Evolutionary conservation across 2,329 filamentous ascomycete genomes (phyloP), one percentile per base, ranked within the genome.

Genomic region (Ophiostoma himal-ulmi): DNA sequence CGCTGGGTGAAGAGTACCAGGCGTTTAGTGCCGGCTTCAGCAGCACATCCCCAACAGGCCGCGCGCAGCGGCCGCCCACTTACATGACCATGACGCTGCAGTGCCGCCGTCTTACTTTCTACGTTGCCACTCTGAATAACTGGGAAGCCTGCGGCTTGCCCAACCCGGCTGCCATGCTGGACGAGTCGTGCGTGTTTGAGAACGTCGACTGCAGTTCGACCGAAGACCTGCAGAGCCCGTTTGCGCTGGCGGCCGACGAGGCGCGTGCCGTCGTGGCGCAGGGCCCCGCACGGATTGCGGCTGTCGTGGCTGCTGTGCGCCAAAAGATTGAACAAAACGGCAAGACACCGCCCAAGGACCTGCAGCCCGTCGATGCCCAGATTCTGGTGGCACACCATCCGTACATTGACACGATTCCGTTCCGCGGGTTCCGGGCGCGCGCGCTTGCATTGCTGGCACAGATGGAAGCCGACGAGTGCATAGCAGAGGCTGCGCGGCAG

Each of bases 81-180:
- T 22, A 26, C 20, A 39, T 65, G 62, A 54, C 34, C 62, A 71
- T 75, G 54, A 70, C 66, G 44, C 71, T 75, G 44, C 74, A 75
- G 71, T 71, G 68, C 72, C 60, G 68, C 39, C 71, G 71, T 60
- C 70, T 68, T 48, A 74, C 75, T 7, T 75, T 79, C 68, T 80
- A 81, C 72, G 76, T 76, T 6, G 77, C 77, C 10, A 74, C 80
- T 1, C 73, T 82, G 5, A 77, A 78, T 13, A 82, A 81, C 70
- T 77, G 77, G 7, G 77, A 79, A 34, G 78, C 77, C 62, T 75
- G 78, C n/a, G 78, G 78, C 13, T 39, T 78, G 73, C 52, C 64
- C 3, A 73, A 76, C 30, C 67, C 76, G 3, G 73, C 77, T 17
- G 67, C 73, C 34, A 70, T 79, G 10, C 74, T 79, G 8, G 68